Base-by-base conservation (phyloP, 257 asterid genomes). In the Gentiana straminea region DNA sequence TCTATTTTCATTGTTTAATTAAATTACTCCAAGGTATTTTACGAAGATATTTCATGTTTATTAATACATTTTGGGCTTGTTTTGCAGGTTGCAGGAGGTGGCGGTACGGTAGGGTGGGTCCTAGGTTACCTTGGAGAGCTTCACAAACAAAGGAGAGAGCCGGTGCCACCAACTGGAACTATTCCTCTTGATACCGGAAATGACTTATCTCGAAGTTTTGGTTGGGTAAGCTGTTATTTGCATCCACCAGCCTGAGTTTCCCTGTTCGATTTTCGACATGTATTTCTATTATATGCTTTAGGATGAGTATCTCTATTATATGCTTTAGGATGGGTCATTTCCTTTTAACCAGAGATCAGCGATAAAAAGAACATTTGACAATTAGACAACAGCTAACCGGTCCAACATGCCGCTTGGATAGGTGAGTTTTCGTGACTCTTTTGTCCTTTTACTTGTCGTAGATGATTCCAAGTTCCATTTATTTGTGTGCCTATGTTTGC, bases 81-180 rank as follows among this genome's bases (percentile, higher is more conserved):
- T 74, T 77, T 75, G 63, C 82, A 91, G 98, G 96, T 88, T 59
- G 98, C 98, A 11, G 98, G 98, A 56, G 98, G 98, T 76, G 98
- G 87, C 74, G 98, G 98, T 55, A 87, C 98, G 9, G 98, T 91
- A 59, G 98, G 98, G 35, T 91, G 98, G 98, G 88, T 87, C 59
- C 94, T 91, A 3, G 98, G 98, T 7, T 91, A 97, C 70, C 84
- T 91, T 44, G 98, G 94, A 45, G 90, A 84, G 71, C 93, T 91
- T 50, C 73, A 77, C 70, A 77, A 65, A 70, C 79, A 73, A 53
- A 68, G 50, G 38, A 78, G 94, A 55, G 64, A 79, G 38, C 96
- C 98, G 15, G 73, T 87, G 58, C 98, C 95, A 38, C 82, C 98
- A 38, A 78, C 90, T 43, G 96, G 81, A 60, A 75, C 87, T 52